Evolutionary conservation across 257 asterid species (phyloP).

Genomic region (Penstemon newberryi): DNA sequence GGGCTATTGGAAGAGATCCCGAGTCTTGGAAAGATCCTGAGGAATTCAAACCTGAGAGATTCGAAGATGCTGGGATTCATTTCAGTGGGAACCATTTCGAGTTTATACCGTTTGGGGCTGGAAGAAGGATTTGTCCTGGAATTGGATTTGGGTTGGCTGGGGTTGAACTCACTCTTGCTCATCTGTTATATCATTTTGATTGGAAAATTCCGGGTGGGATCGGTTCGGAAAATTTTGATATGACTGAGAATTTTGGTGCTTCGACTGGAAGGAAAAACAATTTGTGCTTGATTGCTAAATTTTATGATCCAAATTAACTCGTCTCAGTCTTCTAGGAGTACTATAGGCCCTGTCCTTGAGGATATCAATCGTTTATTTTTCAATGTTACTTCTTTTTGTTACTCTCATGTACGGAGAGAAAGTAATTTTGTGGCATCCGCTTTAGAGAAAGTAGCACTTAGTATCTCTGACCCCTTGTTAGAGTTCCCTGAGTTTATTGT

Average conservation of each 20-base stretch:
- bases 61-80: conserved; percentile 23
- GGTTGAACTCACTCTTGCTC: conserved; percentile 33
- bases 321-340: too few species aligned
- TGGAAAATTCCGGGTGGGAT: conserved; percentile 39
- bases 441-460: too few species aligned
- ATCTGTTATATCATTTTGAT: conserved; percentile 33
- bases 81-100: conserved; percentile 31
- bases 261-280: conserved; percentile 31
- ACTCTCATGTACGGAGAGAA: too few species aligned
- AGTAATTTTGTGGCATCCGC: too few species aligned
- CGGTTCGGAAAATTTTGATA: conserved; percentile 28
- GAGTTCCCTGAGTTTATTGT: too few species aligned
- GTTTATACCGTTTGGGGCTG: conserved; percentile 39
- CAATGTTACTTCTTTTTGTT: too few species aligned
- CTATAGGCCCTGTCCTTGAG: too few species aligned
- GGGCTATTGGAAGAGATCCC: conserved; percentile 35
- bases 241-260: conserved; percentile 37
- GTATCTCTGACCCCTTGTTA: too few species aligned
- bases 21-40: conserved; percentile 24
- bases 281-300: conserved; percentile 27
- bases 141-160: conserved; percentile 28
- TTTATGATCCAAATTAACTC: too few species aligned
- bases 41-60: conserved; percentile 30
- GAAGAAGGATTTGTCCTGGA: conserved; percentile 41
- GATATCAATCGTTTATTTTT: too few species aligned